Percentiles rank a stretch among this genome's conserved stretches.
phyloP scores from a whole-genome alignment of 495 filamentous ascomycete species.

The Gamarada debralockiae region DNA sequence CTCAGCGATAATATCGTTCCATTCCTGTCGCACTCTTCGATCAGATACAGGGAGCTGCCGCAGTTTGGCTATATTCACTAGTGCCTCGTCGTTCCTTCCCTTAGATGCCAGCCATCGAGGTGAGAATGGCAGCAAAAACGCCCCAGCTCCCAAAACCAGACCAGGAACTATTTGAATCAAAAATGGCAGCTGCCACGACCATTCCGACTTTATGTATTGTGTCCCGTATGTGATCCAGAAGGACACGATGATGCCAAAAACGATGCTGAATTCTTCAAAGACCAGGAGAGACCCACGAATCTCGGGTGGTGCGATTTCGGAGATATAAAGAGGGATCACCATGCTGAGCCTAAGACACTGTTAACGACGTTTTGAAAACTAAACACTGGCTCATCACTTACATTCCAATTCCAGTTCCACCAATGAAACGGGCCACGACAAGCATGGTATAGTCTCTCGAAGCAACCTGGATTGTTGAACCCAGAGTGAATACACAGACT shows the following conservation, averaged over 20 bases:
- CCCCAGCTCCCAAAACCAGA: neutral
- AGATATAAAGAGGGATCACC: conserved; percentile 41
- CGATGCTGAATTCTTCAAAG: conserved; percentile 49
- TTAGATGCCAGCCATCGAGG: neutral
- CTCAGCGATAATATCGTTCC: neutral
- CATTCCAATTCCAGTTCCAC: conserved; percentile 53
- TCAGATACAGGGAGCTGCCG: neutral
- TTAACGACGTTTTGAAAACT: too few species aligned
- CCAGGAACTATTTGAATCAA: neutral
- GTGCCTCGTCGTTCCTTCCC: neutral
- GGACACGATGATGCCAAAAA: conserved; percentile 47
- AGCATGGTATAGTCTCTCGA: conserved; percentile 47
- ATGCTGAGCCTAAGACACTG: neutral
- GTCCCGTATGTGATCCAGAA: conserved; percentile 55
- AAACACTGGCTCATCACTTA: neutral
- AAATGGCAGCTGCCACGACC: conserved; percentile 36
- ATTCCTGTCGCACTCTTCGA: neutral
- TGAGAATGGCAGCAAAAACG: neutral
- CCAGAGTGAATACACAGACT: neutral
- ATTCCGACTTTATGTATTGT: neutral
- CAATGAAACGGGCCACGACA: conserved; percentile 50
- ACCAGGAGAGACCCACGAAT: conserved; percentile 50
- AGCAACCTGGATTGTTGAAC: neutral
- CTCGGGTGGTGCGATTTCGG: conserved; percentile 52
- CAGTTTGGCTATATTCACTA: neutral